Conservation (phyloP, 1,284 basidiomycete species). For the Meripilus lineatus region DNA sequence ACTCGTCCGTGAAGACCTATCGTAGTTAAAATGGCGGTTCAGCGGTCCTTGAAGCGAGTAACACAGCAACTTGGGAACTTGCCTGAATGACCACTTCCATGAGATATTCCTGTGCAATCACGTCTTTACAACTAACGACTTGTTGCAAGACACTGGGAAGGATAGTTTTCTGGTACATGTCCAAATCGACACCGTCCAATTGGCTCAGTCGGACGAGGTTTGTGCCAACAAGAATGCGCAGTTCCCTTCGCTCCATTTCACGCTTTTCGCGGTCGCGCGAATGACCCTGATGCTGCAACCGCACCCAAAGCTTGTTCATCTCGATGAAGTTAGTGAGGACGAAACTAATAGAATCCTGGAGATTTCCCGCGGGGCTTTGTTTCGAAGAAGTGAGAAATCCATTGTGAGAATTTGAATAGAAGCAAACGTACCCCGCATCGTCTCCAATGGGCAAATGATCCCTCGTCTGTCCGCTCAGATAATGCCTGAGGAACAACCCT, state of each 20-base stretch:
- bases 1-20: slow-evolving; percentile 94
- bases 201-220: slow-evolving; percentile 92
- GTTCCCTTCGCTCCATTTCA: slow-evolving; percentile 88
- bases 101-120: slow-evolving; percentile 95
- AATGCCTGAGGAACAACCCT: slow-evolving; percentile 90
- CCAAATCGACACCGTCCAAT: slow-evolving; percentile 89
- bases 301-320: slow-evolving; percentile 99
- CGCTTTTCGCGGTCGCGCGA: slow-evolving; percentile 93
- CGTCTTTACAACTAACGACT: slow-evolving; percentile 94
- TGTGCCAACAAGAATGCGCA: slow-evolving; percentile 92
- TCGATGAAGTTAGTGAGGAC: slow-evolving; percentile 97
- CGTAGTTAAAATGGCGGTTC: not conserved
- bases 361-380: slow-evolving; percentile 83
- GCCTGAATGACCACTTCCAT: slow-evolving; percentile 99
- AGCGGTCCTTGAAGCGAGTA: not conserved
- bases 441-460: slow-evolving; percentile 88
- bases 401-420: slow-evolving; percentile 4
- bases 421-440: slow-evolving; percentile 66
- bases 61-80: slow-evolving; percentile 14
- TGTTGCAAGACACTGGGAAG: slow-evolving; percentile 90
- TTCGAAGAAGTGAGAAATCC: slow-evolving; percentile 6
- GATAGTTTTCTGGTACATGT: slow-evolving; percentile 81
- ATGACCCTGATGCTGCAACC: slow-evolving; percentile 93
- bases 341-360: slow-evolving; percentile 91
- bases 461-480: slow-evolving; percentile 91